A percentile compares a stretch with the other conserved stretches of the same genome.
Conservation (phyloP, 768 basidiomycete species). For the Phlebiopsis gigantea region DNA sequence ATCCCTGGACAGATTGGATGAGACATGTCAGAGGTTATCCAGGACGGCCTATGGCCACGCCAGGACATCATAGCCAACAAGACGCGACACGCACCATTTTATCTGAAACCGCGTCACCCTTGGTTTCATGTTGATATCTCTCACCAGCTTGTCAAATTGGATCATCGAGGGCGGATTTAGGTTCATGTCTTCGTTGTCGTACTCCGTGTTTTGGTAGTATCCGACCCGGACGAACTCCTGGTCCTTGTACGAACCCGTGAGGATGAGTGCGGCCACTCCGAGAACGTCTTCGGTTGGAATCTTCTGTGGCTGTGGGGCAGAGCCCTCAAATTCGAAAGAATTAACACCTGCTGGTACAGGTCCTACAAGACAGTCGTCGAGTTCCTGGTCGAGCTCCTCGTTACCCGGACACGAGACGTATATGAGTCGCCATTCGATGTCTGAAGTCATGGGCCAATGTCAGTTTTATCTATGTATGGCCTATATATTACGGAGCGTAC, state of each 20-base stretch:
- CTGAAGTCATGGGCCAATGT: constrained; percentile 33
- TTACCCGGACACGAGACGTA: constrained; percentile 93
- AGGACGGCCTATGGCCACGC: not conserved
- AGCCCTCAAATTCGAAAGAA: constrained; percentile 93
- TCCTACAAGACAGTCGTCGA: constrained; percentile 96
- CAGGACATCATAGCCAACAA: not conserved
- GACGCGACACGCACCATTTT: constrained; percentile 56
- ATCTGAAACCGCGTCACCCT: constrained; percentile 92
- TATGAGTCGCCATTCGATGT: constrained; percentile 97
- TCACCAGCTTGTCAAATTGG: constrained; percentile 71
- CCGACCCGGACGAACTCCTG: constrained; percentile 99
- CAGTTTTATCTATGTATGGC: not conserved
- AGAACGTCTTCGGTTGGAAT: constrained; percentile 90
- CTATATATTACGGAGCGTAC: constrained; percentile 33
- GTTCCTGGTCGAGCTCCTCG: constrained; percentile 91
- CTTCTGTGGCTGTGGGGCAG: constrained; percentile 74
- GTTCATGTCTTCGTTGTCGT: constrained; percentile 92
- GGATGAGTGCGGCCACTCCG: constrained; percentile 94
- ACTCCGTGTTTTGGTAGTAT: constrained; percentile 99
- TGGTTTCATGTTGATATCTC: constrained; percentile 89
- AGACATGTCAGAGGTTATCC: not conserved
- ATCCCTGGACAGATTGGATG: constrained; percentile 53
- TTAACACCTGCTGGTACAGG: constrained; percentile 97
- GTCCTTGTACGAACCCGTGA: constrained; percentile 93
- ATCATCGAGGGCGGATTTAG: constrained; percentile 63